Base-by-base conservation (phyloP, 805 yeast genomes). In the Lipomyces chichibuensis region DNA sequence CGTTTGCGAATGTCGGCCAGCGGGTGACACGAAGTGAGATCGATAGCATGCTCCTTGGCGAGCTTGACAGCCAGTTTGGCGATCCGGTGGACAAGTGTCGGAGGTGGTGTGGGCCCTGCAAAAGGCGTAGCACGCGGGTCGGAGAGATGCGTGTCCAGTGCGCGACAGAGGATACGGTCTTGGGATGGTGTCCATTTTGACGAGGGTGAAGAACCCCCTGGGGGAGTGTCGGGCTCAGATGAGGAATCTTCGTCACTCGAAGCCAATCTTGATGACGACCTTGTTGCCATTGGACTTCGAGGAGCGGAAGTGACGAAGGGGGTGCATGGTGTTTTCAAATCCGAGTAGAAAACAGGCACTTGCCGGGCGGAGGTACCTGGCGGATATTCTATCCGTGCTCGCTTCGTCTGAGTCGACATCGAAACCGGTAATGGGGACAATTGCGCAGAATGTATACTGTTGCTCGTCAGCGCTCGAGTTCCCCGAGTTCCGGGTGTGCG, bases 91-190 rank as follows among this genome's bases (percentile, higher is more conserved):
- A 63, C 56, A 1, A 66, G 46, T 2, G 49, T 51, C 25, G 69
- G 57, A 14, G 69, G 69, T 5, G 69, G 69, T 6, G 59, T 57
- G 1, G 57, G 13, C 13, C 69, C 69, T 0, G 57, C 66, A 39
- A 66, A 66, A 1, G 69, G 69, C 8, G 69, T 64, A 23, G 63
- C 57, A 17, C 64, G 58, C 3, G 69, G 69, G 49, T 66, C 69
- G 33, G 54, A 58, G 13, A 66, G 55, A 25, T 66, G 66, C 5
- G 29, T 27, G 25, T 63, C 62, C 20, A 66, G 58, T n/a, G 69
- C 69, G n/a, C 58, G 59, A 25, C 55, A 43, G 25, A 66, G 33
- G 11, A 63, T 23, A 7, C 52, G 23, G 54, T 66, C 69, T 11
- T 59, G 46, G 8, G 49, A 33, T 2, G 55, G 2, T 20, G 61